Evolutionary conservation across 768 basidiomycete species (phyloP), one percentile per base, ranked within the genome.

Genomic region (Hericium alpestre): DNA sequence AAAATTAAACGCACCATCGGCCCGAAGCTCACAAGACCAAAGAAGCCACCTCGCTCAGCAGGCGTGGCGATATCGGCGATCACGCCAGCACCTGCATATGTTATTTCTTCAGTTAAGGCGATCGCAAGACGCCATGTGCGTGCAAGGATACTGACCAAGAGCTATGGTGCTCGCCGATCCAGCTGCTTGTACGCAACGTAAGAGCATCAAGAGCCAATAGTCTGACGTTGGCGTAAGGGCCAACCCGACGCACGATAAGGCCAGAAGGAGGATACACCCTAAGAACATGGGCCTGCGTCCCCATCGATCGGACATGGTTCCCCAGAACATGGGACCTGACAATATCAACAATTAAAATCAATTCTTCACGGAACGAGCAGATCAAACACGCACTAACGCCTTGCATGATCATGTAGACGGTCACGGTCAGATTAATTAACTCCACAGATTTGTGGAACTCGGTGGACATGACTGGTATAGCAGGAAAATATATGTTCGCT

Each of bases 91-190:
- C 84, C 84, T 82, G 61, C 40, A 25, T 53, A 39, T 20, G 18
- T 41, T 3, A 49, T 40, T 32, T 38, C 5, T 32, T 32, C 32
- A 32, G 32, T 32, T 1, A 32, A 32, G 32, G 6, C 9, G 32
- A 32, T 32, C 9, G 1, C 32, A 32, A 10, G 47, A 58, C 4
- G 15, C 7, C 15, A 27, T 38, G 7, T 12, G 40, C 5, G 13
- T 27, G 11, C 6, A 13, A 16, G 10, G 4, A n/a, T 18, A 32
- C 66, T 46, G 65, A 79, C 87, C 87, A 20, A 91, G 72, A 0
- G 87, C 87, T 59, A 90, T 76, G 0, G 86, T 88, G 56, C 87
- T 87, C 0, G 89, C 86, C 2, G 84, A 88, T 1, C 90, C 90
- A 2, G 83, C 77, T 1, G 87, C 83, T 72, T 93, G 90, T 2